phyloP scores from a whole-genome alignment of 2,329 filamentous ascomycete genomes.

The Penicillium verrucosum region DNA sequence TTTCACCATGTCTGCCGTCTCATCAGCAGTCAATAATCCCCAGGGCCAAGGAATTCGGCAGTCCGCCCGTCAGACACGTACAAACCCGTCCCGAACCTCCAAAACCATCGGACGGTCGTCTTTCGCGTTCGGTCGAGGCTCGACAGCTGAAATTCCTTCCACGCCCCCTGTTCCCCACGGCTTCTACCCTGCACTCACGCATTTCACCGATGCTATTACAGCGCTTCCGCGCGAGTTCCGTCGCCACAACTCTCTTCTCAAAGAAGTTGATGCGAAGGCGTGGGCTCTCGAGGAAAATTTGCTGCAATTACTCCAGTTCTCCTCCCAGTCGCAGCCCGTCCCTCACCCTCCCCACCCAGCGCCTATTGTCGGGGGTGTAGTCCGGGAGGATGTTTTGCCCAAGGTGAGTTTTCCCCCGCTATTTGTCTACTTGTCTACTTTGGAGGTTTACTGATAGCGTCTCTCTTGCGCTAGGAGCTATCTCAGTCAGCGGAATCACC shows the following conservation, averaged over 20 bases:
- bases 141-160: slow-evolving; percentile 27
- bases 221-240: slow-evolving; percentile 93
- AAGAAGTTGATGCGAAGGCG: slow-evolving; percentile 97
- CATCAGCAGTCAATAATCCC: slow-evolving; percentile 26
- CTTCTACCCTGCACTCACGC: slow-evolving; percentile 65
- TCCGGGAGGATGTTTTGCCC: slow-evolving; percentile 34
- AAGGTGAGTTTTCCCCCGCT: slow-evolving; percentile 23
- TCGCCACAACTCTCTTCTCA: slow-evolving; percentile 89
- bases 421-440: neutral
- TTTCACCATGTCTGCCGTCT: slow-evolving; percentile 27
- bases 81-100: slow-evolving; percentile 49
- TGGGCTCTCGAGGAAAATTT: slow-evolving; percentile 82
- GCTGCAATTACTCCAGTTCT: slow-evolving; percentile 62
- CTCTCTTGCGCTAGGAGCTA: slow-evolving; percentile 23
- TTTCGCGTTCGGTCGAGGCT: slow-evolving; percentile 38
- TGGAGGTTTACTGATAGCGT: slow-evolving; percentile 1
- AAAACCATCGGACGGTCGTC: slow-evolving; percentile 43
- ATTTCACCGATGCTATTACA: slow-evolving; percentile 87
- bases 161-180: slow-evolving; percentile 40
- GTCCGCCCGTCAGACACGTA: slow-evolving; percentile 47
- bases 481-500: slow-evolving; percentile 32
- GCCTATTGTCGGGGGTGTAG: slow-evolving; percentile 34
- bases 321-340: slow-evolving; percentile 35
- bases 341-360: slow-evolving; percentile 35
- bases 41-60: slow-evolving; percentile 34